Conservation (phyloP, 73 alveolate genomes). For the Paramecium primaurelia region DNA sequence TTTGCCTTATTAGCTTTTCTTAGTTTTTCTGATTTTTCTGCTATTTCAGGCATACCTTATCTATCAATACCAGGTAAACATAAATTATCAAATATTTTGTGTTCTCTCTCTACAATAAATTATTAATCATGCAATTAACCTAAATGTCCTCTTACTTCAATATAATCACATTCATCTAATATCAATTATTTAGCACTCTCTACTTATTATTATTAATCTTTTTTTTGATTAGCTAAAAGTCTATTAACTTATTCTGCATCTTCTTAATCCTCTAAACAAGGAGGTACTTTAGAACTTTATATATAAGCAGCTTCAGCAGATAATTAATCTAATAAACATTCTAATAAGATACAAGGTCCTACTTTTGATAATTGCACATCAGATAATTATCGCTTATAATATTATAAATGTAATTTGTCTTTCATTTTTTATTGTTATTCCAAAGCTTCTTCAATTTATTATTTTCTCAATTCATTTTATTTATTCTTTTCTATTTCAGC, state of each 20-base stretch:
- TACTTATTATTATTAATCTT: neutral
- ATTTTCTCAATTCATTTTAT: slow-evolving; percentile 30
- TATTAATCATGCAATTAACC: slow-evolving; percentile 32
- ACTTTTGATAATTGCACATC: neutral
- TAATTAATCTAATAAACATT: slow-evolving; percentile 47
- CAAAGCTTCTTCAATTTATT: slow-evolving; percentile 26
- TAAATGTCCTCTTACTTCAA: slow-evolving; percentile 43
- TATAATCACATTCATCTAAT: slow-evolving; percentile 58
- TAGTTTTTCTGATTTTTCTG: slow-evolving; percentile 70
- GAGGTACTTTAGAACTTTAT: slow-evolving; percentile 40
- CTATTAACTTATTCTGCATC: slow-evolving; percentile 55
- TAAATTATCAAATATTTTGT: slow-evolving; percentile 49
- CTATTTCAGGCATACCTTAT: slow-evolving; percentile 80
- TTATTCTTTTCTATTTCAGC: slow-evolving; percentile 29
- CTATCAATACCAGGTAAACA: slow-evolving; percentile 83
- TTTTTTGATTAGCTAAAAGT: neutral
- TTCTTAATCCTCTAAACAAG: slow-evolving; percentile 51
- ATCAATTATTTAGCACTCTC: neutral
- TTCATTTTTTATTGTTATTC: slow-evolving; percentile 22
- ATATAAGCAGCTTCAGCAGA: slow-evolving; percentile 24
- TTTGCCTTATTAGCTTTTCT: slow-evolving; percentile 78
- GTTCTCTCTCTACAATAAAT: slow-evolving; percentile 23
- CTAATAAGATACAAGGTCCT: slow-evolving; percentile 35
- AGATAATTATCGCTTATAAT: slow-evolving; percentile 22
- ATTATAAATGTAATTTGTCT: slow-evolving; percentile 51